Percentiles rank a stretch among this genome's conserved stretches.
Conservation (phyloP, 2,329 filamentous ascomycete species). For the Neocatenulostroma microsporum region DNA sequence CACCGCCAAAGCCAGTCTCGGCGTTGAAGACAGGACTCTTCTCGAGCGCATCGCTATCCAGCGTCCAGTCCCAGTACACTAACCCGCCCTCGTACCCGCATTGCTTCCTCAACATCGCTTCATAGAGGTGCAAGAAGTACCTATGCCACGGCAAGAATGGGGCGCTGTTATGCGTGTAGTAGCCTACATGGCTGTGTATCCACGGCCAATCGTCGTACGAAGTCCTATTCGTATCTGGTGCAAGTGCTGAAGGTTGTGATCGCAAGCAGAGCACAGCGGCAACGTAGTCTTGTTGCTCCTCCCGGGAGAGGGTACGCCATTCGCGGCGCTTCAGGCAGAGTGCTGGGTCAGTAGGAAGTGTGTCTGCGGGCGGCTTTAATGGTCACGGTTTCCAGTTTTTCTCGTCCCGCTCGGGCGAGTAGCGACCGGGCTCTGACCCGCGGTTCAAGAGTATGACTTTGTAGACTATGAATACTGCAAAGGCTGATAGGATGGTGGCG, state of each 20-base stretch:
- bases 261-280: constrained; percentile 20
- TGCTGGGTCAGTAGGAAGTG: too few species aligned
- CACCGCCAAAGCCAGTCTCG: constrained; percentile 16
- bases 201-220: constrained; percentile 22
- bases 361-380: too few species aligned
- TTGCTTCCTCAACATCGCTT: constrained; percentile 16
- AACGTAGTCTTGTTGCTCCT: constrained; percentile 19
- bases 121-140: constrained; percentile 22
- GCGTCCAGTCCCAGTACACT: constrained; percentile 24
- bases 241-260: constrained; percentile 14
- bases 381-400: too few species aligned
- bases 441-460: too few species aligned
- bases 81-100: constrained; percentile 19
- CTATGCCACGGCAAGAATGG: constrained; percentile 24
- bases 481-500: too few species aligned
- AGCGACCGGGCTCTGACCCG: too few species aligned
- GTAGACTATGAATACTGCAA: too few species aligned
- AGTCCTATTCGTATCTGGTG: constrained; percentile 8
- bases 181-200: constrained; percentile 17
- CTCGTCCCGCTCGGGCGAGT: too few species aligned
- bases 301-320: constrained; percentile 16
- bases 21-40: constrained; percentile 11
- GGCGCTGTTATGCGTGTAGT: constrained; percentile 16
- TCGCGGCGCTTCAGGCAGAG: constrained; percentile 9
- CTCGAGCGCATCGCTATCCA: constrained; percentile 13